Base-by-base conservation (phyloP, 257 asterid genomes). In the Prunella vulgaris region DNA sequence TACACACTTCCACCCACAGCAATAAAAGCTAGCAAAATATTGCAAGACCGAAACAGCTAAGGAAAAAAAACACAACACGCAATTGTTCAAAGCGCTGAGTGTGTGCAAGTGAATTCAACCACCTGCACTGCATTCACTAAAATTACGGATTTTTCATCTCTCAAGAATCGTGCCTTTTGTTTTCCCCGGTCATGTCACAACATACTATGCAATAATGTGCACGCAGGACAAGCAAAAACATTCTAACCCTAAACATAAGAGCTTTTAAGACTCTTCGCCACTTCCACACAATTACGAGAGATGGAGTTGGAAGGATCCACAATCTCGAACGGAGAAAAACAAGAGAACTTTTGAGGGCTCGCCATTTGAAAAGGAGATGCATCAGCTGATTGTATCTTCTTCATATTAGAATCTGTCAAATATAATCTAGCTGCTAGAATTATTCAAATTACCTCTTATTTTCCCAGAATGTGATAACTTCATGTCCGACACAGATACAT, bases 401-500 rank as follows among this genome's bases (percentile, higher is more conserved):
- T 60, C 44, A n/a, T 60, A 30, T 10, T 17, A 49, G 13, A 28
- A 67, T 15, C 44, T 3, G 40, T 13, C 25, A 21, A 37, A 51
- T 10, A 33, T 56, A 40, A 66, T 46, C 72, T 63, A 77, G 74
- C 70, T 35, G 46, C 64, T 62, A 57, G 44, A 64, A 64, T 32
- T 46, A 62, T 49, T 76, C 48, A 63, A 69, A 54, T 78, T 76
- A 86, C 96, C 97, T 86, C 85, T 80, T 63, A 84, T 79, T 73
- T 84, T 78, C 68, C 85, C 74, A 65, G 86, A 74, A 66, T 74
- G 76, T 10, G 78, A 79, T 32, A 87, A 78, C 82, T 82, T 83
- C 81, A 82, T 59, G 70, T 79, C 82, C 18, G 95, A 80, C 21
- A 90, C 71, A 65, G 95, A 80, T 20, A 92, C 75, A 52, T 95